Conservation (phyloP, 177 flowering plant genomes). For the Vitis hybrid region DNA sequence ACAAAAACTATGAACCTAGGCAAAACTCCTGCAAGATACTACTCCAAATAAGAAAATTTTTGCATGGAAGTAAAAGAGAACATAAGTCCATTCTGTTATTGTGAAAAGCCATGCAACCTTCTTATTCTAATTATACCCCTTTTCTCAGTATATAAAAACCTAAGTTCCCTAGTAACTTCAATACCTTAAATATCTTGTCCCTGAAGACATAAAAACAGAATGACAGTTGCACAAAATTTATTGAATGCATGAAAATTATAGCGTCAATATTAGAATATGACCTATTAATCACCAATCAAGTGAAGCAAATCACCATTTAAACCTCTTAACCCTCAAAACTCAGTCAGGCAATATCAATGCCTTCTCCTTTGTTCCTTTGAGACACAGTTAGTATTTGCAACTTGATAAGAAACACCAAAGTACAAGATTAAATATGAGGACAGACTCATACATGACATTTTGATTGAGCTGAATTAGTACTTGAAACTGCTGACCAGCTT, state of each 20-base stretch:
- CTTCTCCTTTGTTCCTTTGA: too few relatives aligned
- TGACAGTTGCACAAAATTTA: not conserved
- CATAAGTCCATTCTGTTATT: not conserved
- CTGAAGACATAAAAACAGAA: not conserved
- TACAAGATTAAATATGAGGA: constrained; percentile 1
- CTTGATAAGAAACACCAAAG: not conserved
- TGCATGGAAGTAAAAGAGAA: too few relatives aligned
- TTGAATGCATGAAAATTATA: not conserved
- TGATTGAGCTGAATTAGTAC: constrained; percentile 22
- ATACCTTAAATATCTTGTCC: not conserved
- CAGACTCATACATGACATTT: constrained; percentile 49
- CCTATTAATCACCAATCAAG: not conserved
- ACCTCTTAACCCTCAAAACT: not conserved
- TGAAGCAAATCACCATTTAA: not conserved
- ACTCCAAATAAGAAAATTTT: too few relatives aligned
- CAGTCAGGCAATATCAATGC: too few relatives aligned
- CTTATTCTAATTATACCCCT: not conserved
- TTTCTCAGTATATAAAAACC: too few relatives aligned
- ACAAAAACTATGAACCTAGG: too few relatives aligned
- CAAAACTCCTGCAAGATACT: too few relatives aligned
- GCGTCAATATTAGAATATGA: not conserved
- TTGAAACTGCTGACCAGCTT: constrained; percentile 26
- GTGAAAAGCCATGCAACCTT: not conserved
- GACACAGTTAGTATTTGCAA: not conserved
- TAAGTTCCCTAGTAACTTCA: too few relatives aligned